Conservation (phyloP, 139 green algal species). For the Chlamydomonas schloesseri region DNA sequence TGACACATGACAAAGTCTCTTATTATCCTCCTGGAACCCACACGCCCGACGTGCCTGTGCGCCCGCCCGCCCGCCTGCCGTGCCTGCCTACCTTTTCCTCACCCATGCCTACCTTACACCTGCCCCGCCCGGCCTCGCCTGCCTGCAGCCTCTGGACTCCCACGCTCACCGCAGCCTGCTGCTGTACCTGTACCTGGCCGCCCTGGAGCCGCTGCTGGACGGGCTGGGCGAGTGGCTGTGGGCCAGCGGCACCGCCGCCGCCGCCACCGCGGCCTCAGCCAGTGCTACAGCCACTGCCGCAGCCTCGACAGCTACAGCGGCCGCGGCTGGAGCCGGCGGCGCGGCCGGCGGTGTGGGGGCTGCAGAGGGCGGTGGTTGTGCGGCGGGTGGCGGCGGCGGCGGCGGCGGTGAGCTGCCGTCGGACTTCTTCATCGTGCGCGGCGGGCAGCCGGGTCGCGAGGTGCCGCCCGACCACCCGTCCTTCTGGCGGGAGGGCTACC, state of each 20-base stretch:
- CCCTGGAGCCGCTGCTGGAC: slow-evolving; percentile 25
- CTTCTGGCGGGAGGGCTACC: slow-evolving; percentile 37
- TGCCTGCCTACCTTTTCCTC: no score
- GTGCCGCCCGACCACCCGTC: slow-evolving; percentile 18
- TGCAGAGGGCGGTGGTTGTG: neutral
- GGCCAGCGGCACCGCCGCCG: neutral
- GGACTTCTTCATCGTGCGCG: slow-evolving; percentile 40
- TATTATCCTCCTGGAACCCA: no score
- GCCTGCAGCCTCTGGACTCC: slow-evolving; percentile 15
- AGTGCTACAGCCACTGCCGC: neutral
- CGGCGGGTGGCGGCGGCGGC: neutral
- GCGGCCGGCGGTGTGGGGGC: neutral
- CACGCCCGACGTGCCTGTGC: no score
- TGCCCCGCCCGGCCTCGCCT: neutral
- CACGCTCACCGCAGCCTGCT: slow-evolving; percentile 31
- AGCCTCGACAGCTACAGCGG: neutral
- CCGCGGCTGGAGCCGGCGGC: neutral
- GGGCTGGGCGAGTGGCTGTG: slow-evolving; percentile 37
- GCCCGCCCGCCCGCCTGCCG: no score
- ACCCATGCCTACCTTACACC: no score
- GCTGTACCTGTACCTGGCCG: slow-evolving; percentile 38
- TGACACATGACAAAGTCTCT: no score
- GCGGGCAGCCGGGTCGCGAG: neutral
- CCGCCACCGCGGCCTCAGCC: neutral
- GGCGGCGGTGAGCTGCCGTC: slow-evolving; percentile 5